These are phyloP conservation scores for Abrus pulchellus DNA, from an alignment of 306 rosid genomes.

Conservation along the genomic window DNA sequence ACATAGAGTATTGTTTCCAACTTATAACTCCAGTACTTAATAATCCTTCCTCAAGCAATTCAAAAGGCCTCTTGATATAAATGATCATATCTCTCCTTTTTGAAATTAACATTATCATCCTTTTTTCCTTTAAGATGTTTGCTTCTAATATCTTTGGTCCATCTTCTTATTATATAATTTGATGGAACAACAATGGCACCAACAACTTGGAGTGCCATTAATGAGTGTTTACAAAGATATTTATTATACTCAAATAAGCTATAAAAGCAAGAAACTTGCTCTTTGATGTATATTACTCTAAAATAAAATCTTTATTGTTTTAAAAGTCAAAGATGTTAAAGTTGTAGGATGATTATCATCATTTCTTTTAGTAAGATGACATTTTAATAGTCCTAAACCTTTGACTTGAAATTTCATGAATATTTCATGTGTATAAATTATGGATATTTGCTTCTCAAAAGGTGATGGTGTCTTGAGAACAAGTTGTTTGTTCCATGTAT, in stretches of 20 bases:
- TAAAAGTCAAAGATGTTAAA: neutral
- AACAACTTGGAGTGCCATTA: neutral
- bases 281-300: neutral
- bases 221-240: neutral
- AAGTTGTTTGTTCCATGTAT: neutral
- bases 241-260: neutral
- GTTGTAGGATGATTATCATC: neutral
- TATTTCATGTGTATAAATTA: neutral
- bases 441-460: neutral
- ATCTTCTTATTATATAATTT: neutral
- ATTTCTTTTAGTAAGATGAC: neutral
- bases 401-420: neutral
- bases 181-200: neutral
- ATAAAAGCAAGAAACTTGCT: neutral
- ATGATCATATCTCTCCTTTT: neutral
- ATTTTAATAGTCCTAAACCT: neutral
- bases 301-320: neutral
- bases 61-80: no score
- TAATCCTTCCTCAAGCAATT: no score
- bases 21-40: neutral
- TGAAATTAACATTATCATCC: neutral
- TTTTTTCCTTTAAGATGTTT: neutral
- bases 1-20: neutral
- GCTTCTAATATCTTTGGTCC: neutral
- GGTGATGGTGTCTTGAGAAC: neutral